phyloP scores from a whole-genome alignment of 441 rosid genomes.

The Viola pubescens region DNA sequence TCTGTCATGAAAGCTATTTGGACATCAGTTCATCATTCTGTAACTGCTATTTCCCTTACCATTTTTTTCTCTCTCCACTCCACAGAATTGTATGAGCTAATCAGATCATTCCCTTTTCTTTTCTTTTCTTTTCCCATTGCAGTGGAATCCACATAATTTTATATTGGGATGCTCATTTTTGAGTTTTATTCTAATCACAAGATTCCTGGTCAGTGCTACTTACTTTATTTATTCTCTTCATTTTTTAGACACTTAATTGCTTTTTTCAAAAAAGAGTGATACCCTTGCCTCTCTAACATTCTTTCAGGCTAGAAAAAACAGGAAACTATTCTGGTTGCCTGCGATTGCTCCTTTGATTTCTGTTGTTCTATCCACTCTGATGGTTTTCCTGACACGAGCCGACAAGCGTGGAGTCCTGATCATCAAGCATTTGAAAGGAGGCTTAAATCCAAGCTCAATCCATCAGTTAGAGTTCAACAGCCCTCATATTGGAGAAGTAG shows the following conservation, averaged over 20 bases:
- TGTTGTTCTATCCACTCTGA: constrained; percentile 53
- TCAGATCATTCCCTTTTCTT: background rate
- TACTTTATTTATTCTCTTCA: no score
- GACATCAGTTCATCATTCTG: constrained; percentile 56
- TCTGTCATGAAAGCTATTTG: constrained; percentile 66
- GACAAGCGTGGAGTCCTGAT: constrained; percentile 79
- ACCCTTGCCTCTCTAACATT: background rate
- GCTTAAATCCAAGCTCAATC: constrained; percentile 70
- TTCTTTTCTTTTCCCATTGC: constrained; percentile 33
- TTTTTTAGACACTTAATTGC: background rate
- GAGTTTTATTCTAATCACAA: constrained; percentile 52
- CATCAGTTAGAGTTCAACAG: constrained; percentile 50
- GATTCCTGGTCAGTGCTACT: constrained; percentile 47
- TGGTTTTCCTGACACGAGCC: constrained; percentile 71
- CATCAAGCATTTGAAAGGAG: constrained; percentile 66
- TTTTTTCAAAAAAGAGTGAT: background rate
- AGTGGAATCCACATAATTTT: constrained; percentile 61
- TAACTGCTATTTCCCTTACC: constrained; percentile 21
- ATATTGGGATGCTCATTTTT: constrained; percentile 54
- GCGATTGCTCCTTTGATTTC: constrained; percentile 78
- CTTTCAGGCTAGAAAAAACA: constrained; percentile 57
- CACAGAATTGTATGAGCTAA: background rate
- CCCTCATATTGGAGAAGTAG: constrained; percentile 53
- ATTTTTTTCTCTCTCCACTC: constrained; percentile 1
- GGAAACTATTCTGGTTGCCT: constrained; percentile 75